Percentiles rank a stretch among this genome's conserved stretches.
These are phyloP conservation scores for Glycyrrhiza uralensis DNA, from an alignment of 306 rosid species.

Conservation along the genomic window DNA sequence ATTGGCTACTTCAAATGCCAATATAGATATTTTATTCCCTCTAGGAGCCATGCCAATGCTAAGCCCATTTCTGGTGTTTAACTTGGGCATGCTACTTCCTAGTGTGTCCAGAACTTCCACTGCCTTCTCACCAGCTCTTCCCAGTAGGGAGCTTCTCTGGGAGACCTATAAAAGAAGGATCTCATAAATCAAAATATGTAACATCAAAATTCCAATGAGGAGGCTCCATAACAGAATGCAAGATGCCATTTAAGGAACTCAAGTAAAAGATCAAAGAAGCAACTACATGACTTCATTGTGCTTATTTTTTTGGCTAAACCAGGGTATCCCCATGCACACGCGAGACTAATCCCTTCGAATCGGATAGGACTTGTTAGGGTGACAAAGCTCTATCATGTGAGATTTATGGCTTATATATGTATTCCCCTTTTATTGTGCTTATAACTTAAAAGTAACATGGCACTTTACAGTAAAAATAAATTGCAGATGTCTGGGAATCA, in stretches of 20 bases:
- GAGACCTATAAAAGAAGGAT: constrained; percentile 32
- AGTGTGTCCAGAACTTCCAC: constrained; percentile 70
- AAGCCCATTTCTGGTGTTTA: constrained; percentile 45
- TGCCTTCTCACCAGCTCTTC: constrained; percentile 68
- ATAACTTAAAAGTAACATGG: background rate
- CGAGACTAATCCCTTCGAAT: too few species aligned
- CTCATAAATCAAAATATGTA: background rate
- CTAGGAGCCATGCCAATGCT: constrained; percentile 40
- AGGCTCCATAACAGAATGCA: background rate
- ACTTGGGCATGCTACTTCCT: constrained; percentile 64
- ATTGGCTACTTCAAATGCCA: constrained; percentile 97
- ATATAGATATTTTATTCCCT: constrained; percentile 57
- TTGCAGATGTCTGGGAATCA: background rate
- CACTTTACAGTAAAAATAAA: background rate
- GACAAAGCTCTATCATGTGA: too few species aligned
- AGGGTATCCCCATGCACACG: too few species aligned
- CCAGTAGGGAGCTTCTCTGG: constrained; percentile 47
- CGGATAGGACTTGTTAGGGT: too few species aligned
- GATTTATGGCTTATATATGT: too few species aligned
- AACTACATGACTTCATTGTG: background rate
- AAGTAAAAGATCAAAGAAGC: background rate
- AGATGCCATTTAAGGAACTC: background rate
- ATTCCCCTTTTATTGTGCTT: too few species aligned
- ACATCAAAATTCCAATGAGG: background rate
- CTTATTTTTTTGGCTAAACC: too few species aligned